These are phyloP conservation scores for Thelephora ganbajun DNA, from an alignment of 768 basidiomycete genomes.

Conservation along the genomic window DNA sequence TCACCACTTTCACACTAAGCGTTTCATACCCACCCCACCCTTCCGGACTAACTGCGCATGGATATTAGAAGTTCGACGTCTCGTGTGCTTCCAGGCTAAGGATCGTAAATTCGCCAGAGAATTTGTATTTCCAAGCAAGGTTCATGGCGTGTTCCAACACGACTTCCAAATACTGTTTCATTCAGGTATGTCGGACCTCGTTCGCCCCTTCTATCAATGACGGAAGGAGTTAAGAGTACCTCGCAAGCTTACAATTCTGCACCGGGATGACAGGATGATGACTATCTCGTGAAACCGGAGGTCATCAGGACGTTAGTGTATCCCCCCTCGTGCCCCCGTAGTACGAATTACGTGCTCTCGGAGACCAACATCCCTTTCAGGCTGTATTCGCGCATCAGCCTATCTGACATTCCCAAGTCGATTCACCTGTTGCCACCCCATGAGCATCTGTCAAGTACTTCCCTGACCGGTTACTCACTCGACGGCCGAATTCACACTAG, in stretches of 20 bases:
- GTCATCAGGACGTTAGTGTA: constrained; percentile 25
- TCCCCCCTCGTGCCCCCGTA: background rate
- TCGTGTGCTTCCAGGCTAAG: constrained; percentile 31
- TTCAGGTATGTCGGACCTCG: constrained; percentile 40
- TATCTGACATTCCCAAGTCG: constrained; percentile 11
- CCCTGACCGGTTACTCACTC: constrained; percentile 5
- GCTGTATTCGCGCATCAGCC: constrained; percentile 27
- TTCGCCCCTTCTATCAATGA: constrained; percentile 1
- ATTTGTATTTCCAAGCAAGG: constrained; percentile 48
- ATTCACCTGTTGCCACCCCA: constrained; percentile 48
- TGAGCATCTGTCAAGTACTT: constrained; percentile 39
- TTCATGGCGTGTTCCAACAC: constrained; percentile 42
- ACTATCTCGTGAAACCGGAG: constrained; percentile 46
- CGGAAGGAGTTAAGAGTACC: background rate
- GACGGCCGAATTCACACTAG: constrained; percentile 30
- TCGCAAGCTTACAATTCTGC: background rate
- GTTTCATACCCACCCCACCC: background rate
- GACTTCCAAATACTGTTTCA: constrained; percentile 41
- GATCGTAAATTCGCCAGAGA: constrained; percentile 43
- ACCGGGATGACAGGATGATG: constrained; percentile 39
- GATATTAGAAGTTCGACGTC: constrained; percentile 17
- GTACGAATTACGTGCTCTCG: background rate
- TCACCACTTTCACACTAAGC: background rate
- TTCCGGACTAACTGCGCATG: background rate
- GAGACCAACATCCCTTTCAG: background rate